phyloP scores from a whole-genome alignment of 345 rosid species.

The Chamaenerion angustifolium region DNA sequence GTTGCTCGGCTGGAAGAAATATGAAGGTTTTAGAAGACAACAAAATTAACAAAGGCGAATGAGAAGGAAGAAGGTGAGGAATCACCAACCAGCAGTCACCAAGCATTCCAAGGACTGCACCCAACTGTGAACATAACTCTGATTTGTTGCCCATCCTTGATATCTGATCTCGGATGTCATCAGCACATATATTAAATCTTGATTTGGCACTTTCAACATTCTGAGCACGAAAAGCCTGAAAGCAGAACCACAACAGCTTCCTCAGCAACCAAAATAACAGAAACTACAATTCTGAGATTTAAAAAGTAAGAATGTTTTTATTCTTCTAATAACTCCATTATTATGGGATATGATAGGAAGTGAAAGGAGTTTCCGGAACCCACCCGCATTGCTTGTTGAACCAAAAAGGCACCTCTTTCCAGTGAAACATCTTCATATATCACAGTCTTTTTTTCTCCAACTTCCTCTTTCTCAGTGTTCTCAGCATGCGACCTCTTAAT shows the following conservation, averaged over 20 bases:
- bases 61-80: slow-evolving; percentile 8
- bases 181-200: slow-evolving; percentile 65
- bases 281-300: too few relatives aligned
- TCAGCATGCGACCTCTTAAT: slow-evolving; percentile 59
- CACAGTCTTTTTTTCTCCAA: slow-evolving; percentile 35
- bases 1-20: slow-evolving; percentile 63
- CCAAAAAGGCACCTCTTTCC: slow-evolving; percentile 95
- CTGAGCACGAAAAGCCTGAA: slow-evolving; percentile 70
- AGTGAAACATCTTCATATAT: slow-evolving; percentile 84
- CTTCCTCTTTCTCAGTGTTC: slow-evolving; percentile 33
- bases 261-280: neutral
- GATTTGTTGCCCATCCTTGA: slow-evolving; percentile 56
- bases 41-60: neutral
- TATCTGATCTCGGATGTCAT: slow-evolving; percentile 69
- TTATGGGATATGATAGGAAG: neutral
- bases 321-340: too few relatives aligned
- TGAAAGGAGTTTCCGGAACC: slow-evolving; percentile 17
- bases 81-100: slow-evolving; percentile 85
- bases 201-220: slow-evolving; percentile 90
- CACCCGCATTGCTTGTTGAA: slow-evolving; percentile 95
- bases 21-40: slow-evolving; percentile 1
- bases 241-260: neutral
- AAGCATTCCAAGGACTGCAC: slow-evolving; percentile 97
- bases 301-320: too few relatives aligned
- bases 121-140: slow-evolving; percentile 93